phyloP scores from a whole-genome alignment of 163 green algal species.

The Scenedesmus sp. region DNA sequence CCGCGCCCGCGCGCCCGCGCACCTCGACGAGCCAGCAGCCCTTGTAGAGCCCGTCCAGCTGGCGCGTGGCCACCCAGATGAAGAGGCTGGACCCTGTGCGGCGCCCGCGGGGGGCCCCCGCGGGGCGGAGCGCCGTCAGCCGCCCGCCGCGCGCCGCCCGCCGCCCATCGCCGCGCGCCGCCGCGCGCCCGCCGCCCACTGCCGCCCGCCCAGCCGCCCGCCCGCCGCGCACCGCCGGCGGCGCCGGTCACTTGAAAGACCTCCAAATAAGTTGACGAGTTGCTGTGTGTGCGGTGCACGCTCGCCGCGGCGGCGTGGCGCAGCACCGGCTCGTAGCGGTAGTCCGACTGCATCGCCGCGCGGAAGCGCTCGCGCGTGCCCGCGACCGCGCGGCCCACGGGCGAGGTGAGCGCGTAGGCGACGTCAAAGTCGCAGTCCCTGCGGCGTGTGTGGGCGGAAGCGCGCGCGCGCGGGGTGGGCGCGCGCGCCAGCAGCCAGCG shows the following conservation, averaged over 20 bases:
- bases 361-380: slow-evolving; percentile 30
- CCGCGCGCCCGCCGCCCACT: too few species aligned
- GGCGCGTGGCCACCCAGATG: slow-evolving; percentile 37
- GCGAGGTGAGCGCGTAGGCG: slow-evolving; percentile 41
- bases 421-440: slow-evolving; percentile 46
- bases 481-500: too few species aligned
- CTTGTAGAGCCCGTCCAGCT: slow-evolving; percentile 41
- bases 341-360: background rate
- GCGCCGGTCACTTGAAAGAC: slow-evolving; percentile 16
- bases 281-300: slow-evolving; percentile 27
- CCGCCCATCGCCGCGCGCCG: too few species aligned
- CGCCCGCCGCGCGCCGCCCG: too few species aligned
- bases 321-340: slow-evolving; percentile 31
- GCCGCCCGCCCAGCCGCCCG: too few species aligned
- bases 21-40: slow-evolving; percentile 20
- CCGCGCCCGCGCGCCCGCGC: too few species aligned
- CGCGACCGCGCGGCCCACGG: slow-evolving; percentile 35
- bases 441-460: too few species aligned
- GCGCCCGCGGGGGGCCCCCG: too few species aligned
- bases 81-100: slow-evolving; percentile 30
- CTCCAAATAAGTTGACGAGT: slow-evolving; percentile 35
- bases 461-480: too few species aligned
- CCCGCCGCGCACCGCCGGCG: too few species aligned
- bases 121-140: too few species aligned
- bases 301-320: slow-evolving; percentile 9